Base-by-base conservation (phyloP, 2,329 filamentous ascomycete genomes). In the Aspergillus pseudonomiae region DNA sequence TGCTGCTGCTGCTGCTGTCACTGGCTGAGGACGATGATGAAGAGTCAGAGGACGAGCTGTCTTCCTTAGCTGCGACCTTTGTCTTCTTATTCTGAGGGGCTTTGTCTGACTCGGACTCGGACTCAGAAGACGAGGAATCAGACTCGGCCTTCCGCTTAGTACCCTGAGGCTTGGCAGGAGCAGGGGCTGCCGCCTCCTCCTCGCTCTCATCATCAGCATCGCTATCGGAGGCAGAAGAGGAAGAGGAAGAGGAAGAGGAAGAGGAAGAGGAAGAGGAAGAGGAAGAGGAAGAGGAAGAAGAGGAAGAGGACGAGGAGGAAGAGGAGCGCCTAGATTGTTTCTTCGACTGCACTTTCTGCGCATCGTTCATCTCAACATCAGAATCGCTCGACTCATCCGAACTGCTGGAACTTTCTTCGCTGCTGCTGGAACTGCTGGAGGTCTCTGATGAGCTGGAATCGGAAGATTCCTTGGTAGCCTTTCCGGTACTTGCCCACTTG, bases 141-240 rank as follows among this genome's bases (percentile, higher is more conserved):
- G 78, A 76, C 57, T 78, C 77, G 9, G 85, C 85, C 79, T 90
- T 89, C 62, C 87, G 84, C 78, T 90, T 89, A 63, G 85, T 72
- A 2, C 78, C 78, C 34, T 84, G 84, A 10, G 70, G 57, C 52
- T 76, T 72, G 24, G 72, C 63, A 21, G 74, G 65, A 39, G 72
- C 70, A 21, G 82, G 81, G 5, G 68, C 59, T 28, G 69, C 64
- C 11, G 82, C 80, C 75, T 87, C 86, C 43, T 86, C 82, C 72
- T 84, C 81, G 41, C 81, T 78, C 67, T 85, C 82, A 62, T 83
- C 82, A 63, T 84, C 82, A 9, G 82, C 79, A 67, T 85, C 83
- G 65, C 82, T 84, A 62, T 84, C 82, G 24, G 82, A 80, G 60
- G 69, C 74, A 19, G 71, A 74, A 32, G 72, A 74, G 6, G 77